Evolutionary conservation across 306 rosid species (phyloP).

Genomic region (Carpinus viminea): DNA sequence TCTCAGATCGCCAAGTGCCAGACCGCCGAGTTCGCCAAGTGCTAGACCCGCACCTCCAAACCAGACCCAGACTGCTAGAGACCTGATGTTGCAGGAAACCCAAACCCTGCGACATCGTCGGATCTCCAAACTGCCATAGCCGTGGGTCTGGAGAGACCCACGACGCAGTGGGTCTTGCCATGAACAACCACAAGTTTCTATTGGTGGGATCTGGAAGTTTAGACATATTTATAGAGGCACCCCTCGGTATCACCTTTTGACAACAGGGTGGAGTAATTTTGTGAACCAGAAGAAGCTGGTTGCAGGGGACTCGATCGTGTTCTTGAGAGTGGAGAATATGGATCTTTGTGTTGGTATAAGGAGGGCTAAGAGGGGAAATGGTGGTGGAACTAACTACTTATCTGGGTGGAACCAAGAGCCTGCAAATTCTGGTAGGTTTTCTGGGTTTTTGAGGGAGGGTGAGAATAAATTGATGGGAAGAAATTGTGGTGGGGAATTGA

Average conservation of each 20-base stretch:
- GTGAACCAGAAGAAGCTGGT: constrained; percentile 95
- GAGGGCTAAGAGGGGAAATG: constrained; percentile 91
- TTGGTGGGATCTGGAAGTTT: constrained; percentile 86
- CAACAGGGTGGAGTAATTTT: constrained; percentile 98
- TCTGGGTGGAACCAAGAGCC: constrained; percentile 55
- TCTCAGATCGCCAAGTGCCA: too few species aligned
- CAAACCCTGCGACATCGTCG: too few species aligned
- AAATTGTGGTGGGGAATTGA: constrained; percentile 35
- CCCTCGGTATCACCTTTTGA: constrained; percentile 91
- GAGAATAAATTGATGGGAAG: constrained; percentile 31
- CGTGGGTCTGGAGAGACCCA: too few species aligned
- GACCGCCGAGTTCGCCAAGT: too few species aligned
- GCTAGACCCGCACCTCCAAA: too few species aligned
- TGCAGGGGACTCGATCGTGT: constrained; percentile 95
- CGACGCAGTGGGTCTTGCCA: too few species aligned
- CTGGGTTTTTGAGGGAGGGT: constrained; percentile 38
- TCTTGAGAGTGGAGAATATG: constrained; percentile 75
- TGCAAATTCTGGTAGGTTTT: constrained; percentile 36
- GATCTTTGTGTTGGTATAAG: constrained; percentile 95
- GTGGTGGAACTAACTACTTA: constrained; percentile 62
- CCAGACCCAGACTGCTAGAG: too few species aligned
- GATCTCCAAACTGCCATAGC: too few species aligned
- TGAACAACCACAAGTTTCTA: too few species aligned
- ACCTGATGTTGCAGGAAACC: too few species aligned
- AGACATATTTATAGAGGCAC: constrained; percentile 98